Conservation (phyloP, 352 stramenopile species). For the Pythium pectinolyticum region DNA sequence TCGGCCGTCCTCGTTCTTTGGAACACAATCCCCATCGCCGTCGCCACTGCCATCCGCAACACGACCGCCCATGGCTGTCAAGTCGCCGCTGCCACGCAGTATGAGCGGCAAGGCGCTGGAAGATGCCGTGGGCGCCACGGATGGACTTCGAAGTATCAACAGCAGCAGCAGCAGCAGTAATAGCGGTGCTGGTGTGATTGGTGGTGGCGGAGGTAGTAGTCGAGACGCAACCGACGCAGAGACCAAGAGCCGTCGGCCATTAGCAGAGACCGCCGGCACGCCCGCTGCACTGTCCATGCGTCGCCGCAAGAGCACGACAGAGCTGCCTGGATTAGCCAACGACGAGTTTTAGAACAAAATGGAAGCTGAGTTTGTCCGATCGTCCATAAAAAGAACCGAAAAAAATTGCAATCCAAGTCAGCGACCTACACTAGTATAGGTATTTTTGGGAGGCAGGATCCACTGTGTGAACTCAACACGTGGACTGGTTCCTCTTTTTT, state of each 20-base stretch:
- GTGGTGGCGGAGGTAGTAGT: too few relatives aligned
- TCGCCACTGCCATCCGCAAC: not conserved
- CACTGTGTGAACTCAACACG: too few relatives aligned
- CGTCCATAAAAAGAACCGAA: too few relatives aligned
- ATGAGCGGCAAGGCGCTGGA: slow-evolving; percentile 8
- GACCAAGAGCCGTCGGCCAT: slow-evolving; percentile 18
- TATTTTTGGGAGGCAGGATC: too few relatives aligned
- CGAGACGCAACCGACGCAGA: too few relatives aligned
- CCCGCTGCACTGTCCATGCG: slow-evolving; percentile 40
- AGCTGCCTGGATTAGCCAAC: slow-evolving; percentile 28
- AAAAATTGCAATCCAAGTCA: too few relatives aligned
- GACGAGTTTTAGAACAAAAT: slow-evolving; percentile 21
- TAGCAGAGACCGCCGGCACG: slow-evolving; percentile 26
- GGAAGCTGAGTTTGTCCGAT: too few relatives aligned
- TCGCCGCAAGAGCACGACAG: slow-evolving; percentile 57
- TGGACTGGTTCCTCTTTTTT: too few relatives aligned
- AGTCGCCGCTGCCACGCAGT: slow-evolving; percentile 5
- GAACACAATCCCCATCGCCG: too few relatives aligned
- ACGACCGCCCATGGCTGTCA: not conserved
- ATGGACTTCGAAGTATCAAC: slow-evolving; percentile 1
- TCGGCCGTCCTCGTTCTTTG: slow-evolving; percentile 18
- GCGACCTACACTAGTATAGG: too few relatives aligned
- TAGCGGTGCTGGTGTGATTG: too few relatives aligned
- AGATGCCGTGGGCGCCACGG: slow-evolving; percentile 14
- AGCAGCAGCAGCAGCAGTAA: slow-evolving; percentile 1